Percentiles rank a stretch among this genome's conserved stretches.
Evolutionary conservation across 2,329 filamentous ascomycete genomes (phyloP).

Genomic region (Malbranchea cinnamomea): DNA sequence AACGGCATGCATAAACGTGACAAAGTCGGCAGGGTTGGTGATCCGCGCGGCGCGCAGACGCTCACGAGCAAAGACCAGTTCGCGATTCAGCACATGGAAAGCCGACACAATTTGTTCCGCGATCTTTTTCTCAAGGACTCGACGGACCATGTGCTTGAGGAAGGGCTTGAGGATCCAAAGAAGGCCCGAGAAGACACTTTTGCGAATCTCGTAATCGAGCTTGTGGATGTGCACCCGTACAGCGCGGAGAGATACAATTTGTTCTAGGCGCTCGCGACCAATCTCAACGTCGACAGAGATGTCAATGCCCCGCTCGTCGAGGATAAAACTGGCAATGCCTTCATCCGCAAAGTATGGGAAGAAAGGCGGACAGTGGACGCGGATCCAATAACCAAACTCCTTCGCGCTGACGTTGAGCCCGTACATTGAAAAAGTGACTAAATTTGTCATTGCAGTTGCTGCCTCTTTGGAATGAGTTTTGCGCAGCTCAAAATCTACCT

Average conservation of each 20-base stretch:
- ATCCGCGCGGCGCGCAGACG: constrained; percentile 74
- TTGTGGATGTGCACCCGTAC: constrained; percentile 78
- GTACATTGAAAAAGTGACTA: constrained; percentile 63
- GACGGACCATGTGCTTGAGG: constrained; percentile 64
- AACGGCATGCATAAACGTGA: constrained; percentile 71
- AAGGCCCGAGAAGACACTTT: constrained; percentile 55
- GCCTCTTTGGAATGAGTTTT: constrained; percentile 58
- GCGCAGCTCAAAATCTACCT: constrained; percentile 73
- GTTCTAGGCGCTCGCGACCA: constrained; percentile 59
- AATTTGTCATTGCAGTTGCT: constrained; percentile 50
- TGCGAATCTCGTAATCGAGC: constrained; percentile 60
- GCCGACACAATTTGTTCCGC: constrained; percentile 54
- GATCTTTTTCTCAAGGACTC: constrained; percentile 64
- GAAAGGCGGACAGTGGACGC: constrained; percentile 54
- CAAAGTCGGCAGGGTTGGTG: constrained; percentile 60
- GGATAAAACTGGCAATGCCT: constrained; percentile 69
- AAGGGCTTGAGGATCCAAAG: constrained; percentile 76
- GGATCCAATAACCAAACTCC: constrained; percentile 81
- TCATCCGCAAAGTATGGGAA: constrained; percentile 57
- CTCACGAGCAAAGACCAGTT: constrained; percentile 75
- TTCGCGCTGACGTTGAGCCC: constrained; percentile 73
- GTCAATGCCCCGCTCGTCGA: constrained; percentile 79
- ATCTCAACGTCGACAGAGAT: constrained; percentile 75
- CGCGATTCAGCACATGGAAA: constrained; percentile 62
- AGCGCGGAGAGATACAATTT: constrained; percentile 60